These are phyloP conservation scores for Prunus dulcis DNA, from an alignment of 306 rosid genomes.

Conservation along the genomic window DNA sequence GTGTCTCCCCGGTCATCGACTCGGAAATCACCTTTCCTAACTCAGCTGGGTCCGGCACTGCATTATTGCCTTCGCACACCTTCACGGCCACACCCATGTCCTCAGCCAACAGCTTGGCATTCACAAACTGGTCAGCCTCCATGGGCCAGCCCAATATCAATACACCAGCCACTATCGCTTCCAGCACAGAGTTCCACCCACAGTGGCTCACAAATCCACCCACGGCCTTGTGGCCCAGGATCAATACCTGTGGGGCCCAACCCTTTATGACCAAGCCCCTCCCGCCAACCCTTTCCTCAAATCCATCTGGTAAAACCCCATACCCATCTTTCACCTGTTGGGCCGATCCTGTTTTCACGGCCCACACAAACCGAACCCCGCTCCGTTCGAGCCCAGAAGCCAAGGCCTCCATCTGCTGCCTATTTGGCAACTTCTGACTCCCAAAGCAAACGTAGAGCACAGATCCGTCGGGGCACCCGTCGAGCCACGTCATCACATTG, in stretches of 20 bases:
- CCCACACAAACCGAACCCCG: constrained; percentile 53
- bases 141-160: constrained; percentile 70
- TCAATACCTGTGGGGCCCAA: constrained; percentile 52
- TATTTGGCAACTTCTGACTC: constrained; percentile 54
- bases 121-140: constrained; percentile 75
- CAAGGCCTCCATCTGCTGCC: constrained; percentile 53
- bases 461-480: constrained; percentile 46
- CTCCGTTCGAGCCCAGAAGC: constrained; percentile 64
- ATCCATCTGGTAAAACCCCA: constrained; percentile 41
- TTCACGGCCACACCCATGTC: constrained; percentile 39
- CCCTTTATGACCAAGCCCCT: constrained; percentile 43
- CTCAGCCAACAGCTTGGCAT: constrained; percentile 54
- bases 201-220: constrained; percentile 64
- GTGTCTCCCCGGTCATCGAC: constrained; percentile 26
- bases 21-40: constrained; percentile 27
- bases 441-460: constrained; percentile 72
- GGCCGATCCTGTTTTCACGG: constrained; percentile 30
- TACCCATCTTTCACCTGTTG: constrained; percentile 25
- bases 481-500: constrained; percentile 42
- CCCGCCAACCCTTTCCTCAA: constrained; percentile 41
- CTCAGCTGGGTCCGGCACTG: constrained; percentile 46
- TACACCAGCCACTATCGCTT: constrained; percentile 44
- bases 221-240: constrained; percentile 44
- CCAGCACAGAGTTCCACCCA: constrained; percentile 69
- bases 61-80: constrained; percentile 45